Evolutionary conservation across 2,329 filamentous ascomycete genomes (phyloP), one percentile per base, ranked within the genome.

Genomic region (Fusarium transvaalense): DNA sequence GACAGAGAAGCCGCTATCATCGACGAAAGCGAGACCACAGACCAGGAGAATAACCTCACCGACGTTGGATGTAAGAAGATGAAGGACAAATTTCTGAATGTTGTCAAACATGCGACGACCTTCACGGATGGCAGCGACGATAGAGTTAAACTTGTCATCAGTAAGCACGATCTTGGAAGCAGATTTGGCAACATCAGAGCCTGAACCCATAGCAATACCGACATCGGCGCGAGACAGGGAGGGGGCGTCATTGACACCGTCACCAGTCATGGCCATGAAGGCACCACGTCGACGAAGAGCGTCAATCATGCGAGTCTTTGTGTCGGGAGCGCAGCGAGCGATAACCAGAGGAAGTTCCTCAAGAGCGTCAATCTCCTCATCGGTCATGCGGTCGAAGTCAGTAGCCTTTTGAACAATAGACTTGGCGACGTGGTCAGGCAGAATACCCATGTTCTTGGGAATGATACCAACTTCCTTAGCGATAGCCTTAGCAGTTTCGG

Each of bases 241-340:
- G 0, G 93, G 93, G 3, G 92, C 92, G 75, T 97, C 93, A 75
- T 97, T 97, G 66, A 96, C 93, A 46, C 93, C 93, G 72, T 97
- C 93, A 61, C 93, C 93, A 19, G 92, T 96, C 92, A 97, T 96
- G 61, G 92, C 92, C 78, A 91, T 92, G 78, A 92, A 95, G 21
- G 87, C 86, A 23, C 87, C 85, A 39, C 93, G 90, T 17, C 93
- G 88, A 69, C 94, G 92, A 17, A 97, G 86, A 8, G 93, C 93
- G 71, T 94, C 92, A 52, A 97, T 94, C 93, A 97, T 97, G 61
- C 92, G 89, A 6, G 93, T 93, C 80, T 97, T 97, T 38, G 93
- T 97, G 61, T 92, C 88, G 0, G 94, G 93, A 1, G 92, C 91
- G 76, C 93, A 97, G 37, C 93, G 90, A 37, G 93, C 93, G 63